Percentiles rank a stretch among this genome's conserved stretches.
Evolutionary conservation across 108 stramenopile genomes (phyloP).

Genomic region (Parmales sp.): DNA sequence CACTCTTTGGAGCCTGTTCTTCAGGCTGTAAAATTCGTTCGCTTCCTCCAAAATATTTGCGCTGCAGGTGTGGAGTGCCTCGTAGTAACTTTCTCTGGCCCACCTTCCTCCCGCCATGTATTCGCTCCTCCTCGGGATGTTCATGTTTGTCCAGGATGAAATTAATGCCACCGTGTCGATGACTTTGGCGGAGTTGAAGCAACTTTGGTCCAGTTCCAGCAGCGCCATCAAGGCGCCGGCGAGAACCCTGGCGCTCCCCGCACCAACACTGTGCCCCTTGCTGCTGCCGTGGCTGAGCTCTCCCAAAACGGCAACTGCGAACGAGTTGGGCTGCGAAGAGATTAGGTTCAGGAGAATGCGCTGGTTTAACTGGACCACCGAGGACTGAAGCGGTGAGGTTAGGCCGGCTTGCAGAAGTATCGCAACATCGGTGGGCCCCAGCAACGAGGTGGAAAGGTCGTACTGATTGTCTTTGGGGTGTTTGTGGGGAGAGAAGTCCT

Average conservation of each 20-base stretch:
- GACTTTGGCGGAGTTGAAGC: constrained; percentile 55
- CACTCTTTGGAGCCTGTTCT: constrained; percentile 60
- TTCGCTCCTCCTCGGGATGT: constrained; percentile 67
- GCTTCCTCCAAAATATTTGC: constrained; percentile 69
- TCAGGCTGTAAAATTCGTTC: constrained; percentile 65
- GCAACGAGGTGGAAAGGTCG: constrained; percentile 71
- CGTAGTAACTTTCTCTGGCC: constrained; percentile 79
- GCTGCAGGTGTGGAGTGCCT: constrained; percentile 62
- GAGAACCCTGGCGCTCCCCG: constrained; percentile 56
- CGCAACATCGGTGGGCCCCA: constrained; percentile 76
- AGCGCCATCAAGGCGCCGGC: constrained; percentile 47
- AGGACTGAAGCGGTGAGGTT: constrained; percentile 71
- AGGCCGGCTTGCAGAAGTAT: constrained; percentile 77
- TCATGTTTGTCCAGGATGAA: constrained; percentile 70
- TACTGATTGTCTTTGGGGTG: constrained; percentile 17
- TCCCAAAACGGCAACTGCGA: constrained; percentile 71
- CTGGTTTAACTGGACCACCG: constrained; percentile 81
- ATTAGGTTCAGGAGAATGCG: constrained; percentile 78
- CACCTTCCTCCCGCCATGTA: constrained; percentile 80
- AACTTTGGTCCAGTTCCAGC: constrained; percentile 71
- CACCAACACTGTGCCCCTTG: constrained; percentile 50
- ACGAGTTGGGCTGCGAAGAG: constrained; percentile 65
- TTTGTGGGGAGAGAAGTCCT: too few species aligned
- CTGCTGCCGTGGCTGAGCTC: constrained; percentile 74
- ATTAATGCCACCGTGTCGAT: constrained; percentile 67